Conservation (phyloP, 257 asterid species). For the Solanum raphanifolium region DNA sequence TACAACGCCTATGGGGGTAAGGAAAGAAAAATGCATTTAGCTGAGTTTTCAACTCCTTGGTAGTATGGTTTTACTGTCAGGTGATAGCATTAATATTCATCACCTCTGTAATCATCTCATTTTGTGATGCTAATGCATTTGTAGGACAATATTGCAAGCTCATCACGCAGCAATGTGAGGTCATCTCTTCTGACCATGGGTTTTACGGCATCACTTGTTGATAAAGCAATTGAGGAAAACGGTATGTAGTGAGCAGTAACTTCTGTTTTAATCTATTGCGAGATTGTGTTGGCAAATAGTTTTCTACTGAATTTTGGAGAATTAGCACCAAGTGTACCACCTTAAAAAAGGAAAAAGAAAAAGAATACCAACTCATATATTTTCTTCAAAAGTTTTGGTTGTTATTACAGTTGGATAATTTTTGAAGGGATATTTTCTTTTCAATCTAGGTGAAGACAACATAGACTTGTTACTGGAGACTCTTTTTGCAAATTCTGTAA, state of each 20-base stretch:
- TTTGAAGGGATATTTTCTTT: constrained; percentile 8
- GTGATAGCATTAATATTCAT: neutral
- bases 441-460: constrained; percentile 52
- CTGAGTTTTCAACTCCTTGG: neutral
- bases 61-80: neutral
- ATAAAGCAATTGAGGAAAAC: constrained; percentile 66
- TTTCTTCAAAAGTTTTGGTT: neutral
- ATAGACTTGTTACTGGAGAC: constrained; percentile 65
- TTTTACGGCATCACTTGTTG: constrained; percentile 55
- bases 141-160: constrained; percentile 63
- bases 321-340: neutral
- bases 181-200: constrained; percentile 85
- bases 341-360: neutral
- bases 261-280: neutral
- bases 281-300: constrained; percentile 1
- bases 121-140: constrained; percentile 3
- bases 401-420: neutral
- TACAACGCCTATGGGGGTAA: constrained; percentile 31
- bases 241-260: constrained; percentile 28
- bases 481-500: constrained; percentile 67
- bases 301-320: neutral
- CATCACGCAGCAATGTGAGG: constrained; percentile 56
- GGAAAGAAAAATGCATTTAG: neutral
- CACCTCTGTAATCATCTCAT: neutral
- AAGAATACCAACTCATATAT: neutral